Conservation (phyloP, 192 early-diverging fungal genomes). For the Linnemannia zychae region DNA sequence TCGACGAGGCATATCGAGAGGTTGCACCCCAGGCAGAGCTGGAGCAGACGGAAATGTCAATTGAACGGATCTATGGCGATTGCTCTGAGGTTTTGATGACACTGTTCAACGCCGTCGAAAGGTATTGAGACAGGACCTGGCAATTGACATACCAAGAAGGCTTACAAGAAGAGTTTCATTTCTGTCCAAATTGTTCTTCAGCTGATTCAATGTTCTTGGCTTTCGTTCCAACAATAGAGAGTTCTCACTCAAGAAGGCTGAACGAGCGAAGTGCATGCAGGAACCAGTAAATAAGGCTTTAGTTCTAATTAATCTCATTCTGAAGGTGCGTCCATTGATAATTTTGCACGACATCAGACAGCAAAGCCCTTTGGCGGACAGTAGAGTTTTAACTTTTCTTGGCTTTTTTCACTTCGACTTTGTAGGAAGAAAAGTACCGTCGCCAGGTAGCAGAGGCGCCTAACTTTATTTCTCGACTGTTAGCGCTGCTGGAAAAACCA, state of each 20-base stretch:
- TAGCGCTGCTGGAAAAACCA: conserved; percentile 45
- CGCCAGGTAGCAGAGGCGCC: conserved; percentile 41
- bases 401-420: background rate
- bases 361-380: background rate
- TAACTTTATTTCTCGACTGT: conserved; percentile 48
- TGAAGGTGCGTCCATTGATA: conserved; percentile 30
- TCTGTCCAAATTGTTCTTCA: background rate
- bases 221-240: conserved; percentile 12
- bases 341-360: too few relatives aligned
- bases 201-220: background rate
- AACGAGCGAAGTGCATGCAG: conserved; percentile 43
- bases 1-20: conserved; percentile 55
- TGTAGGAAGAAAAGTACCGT: conserved; percentile 55
- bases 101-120: conserved; percentile 46
- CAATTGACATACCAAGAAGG: background rate
- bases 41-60: conserved; percentile 42
- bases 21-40: conserved; percentile 35
- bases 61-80: conserved; percentile 51
- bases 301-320: conserved; percentile 43
- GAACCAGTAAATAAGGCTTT: conserved; percentile 46
- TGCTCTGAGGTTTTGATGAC: conserved; percentile 52
- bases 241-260: conserved; percentile 28
- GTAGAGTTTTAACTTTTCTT: background rate
- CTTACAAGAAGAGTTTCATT: background rate
- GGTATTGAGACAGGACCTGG: conserved; percentile 10